A percentile compares a stretch with the other conserved stretches of the same genome.
phyloP scores from a whole-genome alignment of 768 basidiomycete species.

The Suillus clintonianus region DNA sequence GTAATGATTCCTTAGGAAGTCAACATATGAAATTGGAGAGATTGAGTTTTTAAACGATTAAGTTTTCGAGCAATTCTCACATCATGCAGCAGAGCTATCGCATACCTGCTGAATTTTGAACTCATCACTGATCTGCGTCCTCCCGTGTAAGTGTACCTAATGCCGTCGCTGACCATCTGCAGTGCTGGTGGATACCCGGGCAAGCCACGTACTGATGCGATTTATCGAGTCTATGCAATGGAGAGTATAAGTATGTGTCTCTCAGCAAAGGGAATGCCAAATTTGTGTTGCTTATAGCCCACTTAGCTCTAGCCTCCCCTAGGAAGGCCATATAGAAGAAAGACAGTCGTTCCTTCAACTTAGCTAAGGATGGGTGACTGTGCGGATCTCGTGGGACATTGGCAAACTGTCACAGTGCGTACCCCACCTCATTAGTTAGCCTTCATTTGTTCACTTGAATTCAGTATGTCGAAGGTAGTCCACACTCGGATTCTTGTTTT shows the following conservation, averaged over 20 bases:
- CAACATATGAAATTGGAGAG: too few species aligned
- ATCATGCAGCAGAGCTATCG: too few species aligned
- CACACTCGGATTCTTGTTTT: neutral
- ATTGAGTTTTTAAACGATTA: too few species aligned
- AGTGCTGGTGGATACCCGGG: neutral
- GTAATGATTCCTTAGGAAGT: too few species aligned
- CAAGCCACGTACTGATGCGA: neutral
- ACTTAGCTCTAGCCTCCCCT: neutral
- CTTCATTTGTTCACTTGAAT: neutral
- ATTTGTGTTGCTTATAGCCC: neutral
- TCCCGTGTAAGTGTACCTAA: neutral
- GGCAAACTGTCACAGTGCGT: neutral
- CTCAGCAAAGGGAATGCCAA: neutral
- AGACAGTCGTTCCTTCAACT: neutral
- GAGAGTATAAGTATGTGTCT: neutral
- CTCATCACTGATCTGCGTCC: neutral
- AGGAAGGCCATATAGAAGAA: neutral
- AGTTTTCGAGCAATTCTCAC: too few species aligned
- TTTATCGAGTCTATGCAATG: neutral
- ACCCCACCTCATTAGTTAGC: neutral
- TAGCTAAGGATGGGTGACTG: neutral
- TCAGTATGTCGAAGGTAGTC: neutral
- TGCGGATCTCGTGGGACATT: neutral
- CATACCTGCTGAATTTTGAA: neutral
- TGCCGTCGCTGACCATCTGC: neutral